Evolutionary conservation across 2,329 filamentous ascomycete genomes (phyloP), one percentile per base, ranked within the genome.

Genomic region (Neonectria sp.): DNA sequence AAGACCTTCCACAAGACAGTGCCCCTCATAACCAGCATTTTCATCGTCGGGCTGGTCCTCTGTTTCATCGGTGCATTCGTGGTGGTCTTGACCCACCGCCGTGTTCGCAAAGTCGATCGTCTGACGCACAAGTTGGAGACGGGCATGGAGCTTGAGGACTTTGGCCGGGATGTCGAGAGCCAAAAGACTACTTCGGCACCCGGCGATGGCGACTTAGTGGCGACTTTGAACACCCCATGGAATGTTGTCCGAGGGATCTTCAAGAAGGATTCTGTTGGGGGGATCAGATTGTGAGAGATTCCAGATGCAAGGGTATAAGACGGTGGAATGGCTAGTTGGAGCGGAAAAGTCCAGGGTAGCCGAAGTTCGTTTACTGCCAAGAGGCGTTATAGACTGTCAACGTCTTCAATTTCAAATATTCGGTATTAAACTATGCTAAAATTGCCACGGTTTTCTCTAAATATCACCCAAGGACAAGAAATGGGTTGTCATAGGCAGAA

Each of bases 391-490:
- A 7, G 13, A 37, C 6, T 40, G 6, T 40, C 37, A n/a, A 40
- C 37, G n/a, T n/a, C 15, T 40, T 7, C 6, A 17, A 8, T 40
- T 37, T n/a, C 6, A 17, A 40, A 6, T 17, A 3, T 40, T n/a
- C 4, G n/a, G 40, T 24, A 45, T 9, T 45, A 24, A 5, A 21
- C n/a, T 24, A 6, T 45, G n/a, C 40, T 45, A 45, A n/a, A 45
- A 13, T 24, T 11, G 40, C 21, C 15, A 1, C 40, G 6, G 17
- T 24, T 8, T 3, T 24, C 2, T 43, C 40, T 45, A 12, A 40
- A 9, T n/a, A 5, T 21, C 1, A 21, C 4, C 6, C 15, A 7
- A 5, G 15, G 13, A 2, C 8, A n/a, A 40, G 6, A 17, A 0
- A n/a, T 40, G 6, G 37, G 15, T n/a, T 40, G 15, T 5, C 11